phyloP scores from a whole-genome alignment of 176 grass and related monocot genomes.

The Dendrocalamus sinicus region DNA sequence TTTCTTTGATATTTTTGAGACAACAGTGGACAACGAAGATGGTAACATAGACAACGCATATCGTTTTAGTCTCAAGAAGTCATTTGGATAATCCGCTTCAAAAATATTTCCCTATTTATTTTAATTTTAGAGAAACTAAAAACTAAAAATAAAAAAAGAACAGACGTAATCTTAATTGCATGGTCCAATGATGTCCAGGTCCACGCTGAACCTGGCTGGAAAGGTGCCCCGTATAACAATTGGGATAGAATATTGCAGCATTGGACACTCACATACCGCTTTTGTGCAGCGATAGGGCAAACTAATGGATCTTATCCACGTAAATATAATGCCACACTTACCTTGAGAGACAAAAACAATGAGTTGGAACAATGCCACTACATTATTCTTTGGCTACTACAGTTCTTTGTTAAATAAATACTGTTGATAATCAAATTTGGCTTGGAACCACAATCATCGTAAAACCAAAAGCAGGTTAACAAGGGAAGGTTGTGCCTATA shows the following conservation, averaged over 20 bases:
- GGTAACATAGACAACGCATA: fast-evolving
- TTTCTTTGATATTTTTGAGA: too few species aligned
- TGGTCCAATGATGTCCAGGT: constrained; percentile 30
- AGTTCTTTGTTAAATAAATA: too few species aligned
- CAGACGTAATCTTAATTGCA: too few species aligned
- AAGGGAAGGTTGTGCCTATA: too few species aligned
- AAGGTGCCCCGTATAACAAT: constrained; percentile 14
- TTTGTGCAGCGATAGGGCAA: constrained; percentile 32
- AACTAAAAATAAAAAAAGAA: too few species aligned
- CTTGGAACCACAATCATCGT: too few species aligned
- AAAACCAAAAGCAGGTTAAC: too few species aligned
- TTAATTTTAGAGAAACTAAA: too few species aligned
- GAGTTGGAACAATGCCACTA: background rate
- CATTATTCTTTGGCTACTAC: background rate
- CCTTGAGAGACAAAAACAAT: background rate
- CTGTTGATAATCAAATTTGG: too few species aligned
- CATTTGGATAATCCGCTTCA: too few species aligned
- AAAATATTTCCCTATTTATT: too few species aligned
- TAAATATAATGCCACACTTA: background rate
- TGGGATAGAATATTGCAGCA: background rate
- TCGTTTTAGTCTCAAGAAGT: too few species aligned
- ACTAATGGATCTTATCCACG: constrained; percentile 10
- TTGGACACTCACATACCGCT: background rate
- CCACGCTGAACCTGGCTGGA: constrained; percentile 41
- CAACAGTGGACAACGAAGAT: fast-evolving